Evolutionary conservation across 257 asterid genomes (phyloP).

Genomic region (Parsonsia alboflavescens): DNA sequence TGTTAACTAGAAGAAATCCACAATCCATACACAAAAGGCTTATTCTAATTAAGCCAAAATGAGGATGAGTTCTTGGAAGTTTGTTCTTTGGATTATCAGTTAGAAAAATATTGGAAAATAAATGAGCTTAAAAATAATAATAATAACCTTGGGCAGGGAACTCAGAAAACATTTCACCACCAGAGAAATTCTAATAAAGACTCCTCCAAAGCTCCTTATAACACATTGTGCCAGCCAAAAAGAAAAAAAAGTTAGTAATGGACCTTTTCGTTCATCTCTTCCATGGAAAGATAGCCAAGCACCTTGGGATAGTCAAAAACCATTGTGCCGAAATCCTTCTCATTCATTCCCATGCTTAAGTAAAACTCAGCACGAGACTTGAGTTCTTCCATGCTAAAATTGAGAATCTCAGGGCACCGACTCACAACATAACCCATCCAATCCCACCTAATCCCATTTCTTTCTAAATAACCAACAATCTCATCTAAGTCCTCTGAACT

Average conservation of each 20-base stretch:
- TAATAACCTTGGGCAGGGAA: neutral
- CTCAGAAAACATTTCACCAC: neutral
- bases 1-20: neutral
- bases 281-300: conserved; percentile 73
- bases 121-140: neutral
- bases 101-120: neutral
- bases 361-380: conserved; percentile 54
- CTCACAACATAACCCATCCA: conserved; percentile 90
- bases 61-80: neutral
- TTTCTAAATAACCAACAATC: conserved; percentile 53
- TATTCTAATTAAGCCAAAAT: neutral
- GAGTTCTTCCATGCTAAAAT: conserved; percentile 71
- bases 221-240: neutral
- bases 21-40: neutral
- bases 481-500: conserved; percentile 58
- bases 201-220: neutral
- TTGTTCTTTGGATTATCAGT: neutral
- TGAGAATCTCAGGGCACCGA: conserved; percentile 72
- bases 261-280: conserved; percentile 95
- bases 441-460: conserved; percentile 69
- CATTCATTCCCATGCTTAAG: conserved; percentile 66
- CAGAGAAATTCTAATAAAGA: neutral
- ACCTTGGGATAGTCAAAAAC: conserved; percentile 88
- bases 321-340: conserved; percentile 91
- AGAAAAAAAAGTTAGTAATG: conserved; percentile 1